Conservation (phyloP, 768 basidiomycete genomes). For the Naganishia friedmannii region DNA sequence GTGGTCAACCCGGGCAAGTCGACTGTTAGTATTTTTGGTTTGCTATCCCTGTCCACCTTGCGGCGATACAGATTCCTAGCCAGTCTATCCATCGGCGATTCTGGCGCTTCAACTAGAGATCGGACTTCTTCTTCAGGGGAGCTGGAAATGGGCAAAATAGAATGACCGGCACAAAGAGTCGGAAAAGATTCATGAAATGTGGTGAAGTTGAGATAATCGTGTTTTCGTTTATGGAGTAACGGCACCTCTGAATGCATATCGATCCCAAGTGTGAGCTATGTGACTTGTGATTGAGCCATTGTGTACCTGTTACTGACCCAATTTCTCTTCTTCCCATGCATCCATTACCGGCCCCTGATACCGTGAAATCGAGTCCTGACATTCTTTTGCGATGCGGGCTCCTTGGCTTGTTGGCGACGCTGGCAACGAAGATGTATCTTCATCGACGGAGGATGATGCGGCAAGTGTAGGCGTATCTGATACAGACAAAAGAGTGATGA, state of each 20-base stretch:
- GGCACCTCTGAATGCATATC: neutral
- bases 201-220: neutral
- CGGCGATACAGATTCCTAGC: neutral
- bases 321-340: neutral
- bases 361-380: neutral
- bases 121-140: neutral
- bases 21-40: neutral
- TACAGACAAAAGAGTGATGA: neutral
- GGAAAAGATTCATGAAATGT: neutral
- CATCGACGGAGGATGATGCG: neutral
- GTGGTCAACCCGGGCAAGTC: neutral
- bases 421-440: neutral
- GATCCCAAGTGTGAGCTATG: too few relatives aligned
- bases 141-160: neutral
- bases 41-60: neutral
- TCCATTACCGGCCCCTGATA: neutral
- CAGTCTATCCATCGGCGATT: neutral
- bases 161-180: neutral
- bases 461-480: constrained; percentile 7
- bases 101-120: neutral
- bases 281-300: too few relatives aligned
- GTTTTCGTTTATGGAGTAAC: neutral
- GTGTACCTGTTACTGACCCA: neutral
- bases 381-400: neutral
- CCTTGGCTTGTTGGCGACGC: neutral